These are phyloP conservation scores for Trametes cingulata DNA, from an alignment of 768 basidiomycete species.

Conservation along the genomic window DNA sequence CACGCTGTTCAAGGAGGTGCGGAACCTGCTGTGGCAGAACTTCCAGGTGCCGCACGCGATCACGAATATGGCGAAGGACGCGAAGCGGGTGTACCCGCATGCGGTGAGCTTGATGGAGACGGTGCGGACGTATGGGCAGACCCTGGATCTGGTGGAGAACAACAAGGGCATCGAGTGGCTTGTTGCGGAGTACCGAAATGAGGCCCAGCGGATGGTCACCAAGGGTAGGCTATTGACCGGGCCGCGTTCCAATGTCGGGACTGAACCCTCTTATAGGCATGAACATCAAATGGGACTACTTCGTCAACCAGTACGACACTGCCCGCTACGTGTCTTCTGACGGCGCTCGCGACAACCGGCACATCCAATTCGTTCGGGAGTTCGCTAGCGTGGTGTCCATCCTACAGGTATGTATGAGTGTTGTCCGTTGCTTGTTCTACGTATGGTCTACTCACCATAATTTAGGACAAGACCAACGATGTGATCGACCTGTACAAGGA, in stretches of 20 bases:
- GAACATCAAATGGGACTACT: conserved; percentile 95
- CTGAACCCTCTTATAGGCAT: conserved; percentile 60
- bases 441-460: conserved; percentile 2
- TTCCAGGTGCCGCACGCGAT: conserved; percentile 95
- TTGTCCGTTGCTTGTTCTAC: neutral
- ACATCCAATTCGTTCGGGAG: conserved; percentile 92
- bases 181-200: conserved; percentile 91
- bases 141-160: conserved; percentile 84
- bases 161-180: conserved; percentile 94
- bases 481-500: conserved; percentile 91
- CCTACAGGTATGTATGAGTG: conserved; percentile 59
- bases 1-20: conserved; percentile 96
- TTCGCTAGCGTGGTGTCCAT: conserved; percentile 92
- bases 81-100: conserved; percentile 97
- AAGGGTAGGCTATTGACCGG: conserved; percentile 65
- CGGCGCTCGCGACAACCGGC: conserved; percentile 84
- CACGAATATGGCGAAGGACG: conserved; percentile 97
- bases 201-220: conserved; percentile 89
- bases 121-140: conserved; percentile 96
- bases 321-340: conserved; percentile 69
- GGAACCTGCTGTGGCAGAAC: conserved; percentile 93
- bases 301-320: conserved; percentile 91
- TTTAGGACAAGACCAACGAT: conserved; percentile 89
- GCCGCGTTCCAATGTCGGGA: neutral
- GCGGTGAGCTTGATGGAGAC: conserved; percentile 99